A percentile compares a stretch with the other conserved stretches of the same genome.
Conservation (phyloP, 148 eudicot species). For the Camellia sinensis region DNA sequence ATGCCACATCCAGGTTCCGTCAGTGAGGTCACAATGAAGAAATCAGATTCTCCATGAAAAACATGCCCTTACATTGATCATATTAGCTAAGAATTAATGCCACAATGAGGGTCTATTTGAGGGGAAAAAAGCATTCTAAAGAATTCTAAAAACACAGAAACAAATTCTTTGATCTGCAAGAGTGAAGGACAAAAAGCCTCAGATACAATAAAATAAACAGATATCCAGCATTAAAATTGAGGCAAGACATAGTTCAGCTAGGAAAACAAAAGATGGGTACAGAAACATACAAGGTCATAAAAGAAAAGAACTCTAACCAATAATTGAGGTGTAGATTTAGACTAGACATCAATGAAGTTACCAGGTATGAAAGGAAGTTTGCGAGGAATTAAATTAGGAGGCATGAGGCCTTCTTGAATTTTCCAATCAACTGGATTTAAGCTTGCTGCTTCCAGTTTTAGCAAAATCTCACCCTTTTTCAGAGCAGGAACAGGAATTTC, state of each 20-base stretch:
- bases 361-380: slow-evolving; percentile 72
- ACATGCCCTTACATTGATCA: background rate
- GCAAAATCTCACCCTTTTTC: slow-evolving; percentile 53
- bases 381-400: slow-evolving; percentile 51
- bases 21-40: background rate
- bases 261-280: background rate
- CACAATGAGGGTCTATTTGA: background rate
- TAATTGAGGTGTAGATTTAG: background rate
- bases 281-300: background rate
- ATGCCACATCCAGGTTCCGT: background rate
- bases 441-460: slow-evolving; percentile 74
- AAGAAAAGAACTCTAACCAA: background rate
- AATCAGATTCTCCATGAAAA: background rate
- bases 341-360: slow-evolving; percentile 19
- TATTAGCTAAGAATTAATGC: background rate
- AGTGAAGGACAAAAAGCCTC: no score
- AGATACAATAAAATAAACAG: background rate
- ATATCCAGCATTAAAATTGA: background rate
- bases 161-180: no score
- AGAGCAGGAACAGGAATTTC: slow-evolving; percentile 71
- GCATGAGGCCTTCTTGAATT: slow-evolving; percentile 51
- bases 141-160: background rate
- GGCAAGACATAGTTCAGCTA: background rate
- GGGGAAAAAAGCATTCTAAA: no score
- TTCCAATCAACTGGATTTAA: slow-evolving; percentile 80